Evolutionary conservation across 169 alveolate species (phyloP).

Genomic region (Plasmodium gallinaceum): DNA sequence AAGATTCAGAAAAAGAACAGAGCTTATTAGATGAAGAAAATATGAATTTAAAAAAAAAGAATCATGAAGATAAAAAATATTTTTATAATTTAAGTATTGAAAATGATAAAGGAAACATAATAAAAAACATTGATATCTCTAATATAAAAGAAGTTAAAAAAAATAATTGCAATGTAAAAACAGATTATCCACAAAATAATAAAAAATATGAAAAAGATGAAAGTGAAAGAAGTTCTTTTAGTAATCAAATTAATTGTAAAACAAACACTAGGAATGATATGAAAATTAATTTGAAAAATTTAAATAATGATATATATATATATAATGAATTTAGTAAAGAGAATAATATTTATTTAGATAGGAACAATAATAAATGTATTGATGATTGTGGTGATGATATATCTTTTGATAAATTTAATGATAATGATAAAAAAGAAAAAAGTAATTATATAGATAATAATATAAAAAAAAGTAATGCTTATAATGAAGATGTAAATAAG

Average conservation of each 20-base stretch:
- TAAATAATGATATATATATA: not conserved
- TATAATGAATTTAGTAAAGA: not conserved
- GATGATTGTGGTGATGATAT: not conserved
- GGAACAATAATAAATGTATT: not conserved
- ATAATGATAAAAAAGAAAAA: not conserved
- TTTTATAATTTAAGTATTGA: not conserved
- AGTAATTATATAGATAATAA: not conserved
- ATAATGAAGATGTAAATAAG: not conserved
- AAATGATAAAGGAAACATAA: not conserved
- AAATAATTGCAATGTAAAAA: not conserved
- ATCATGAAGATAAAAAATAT: no score
- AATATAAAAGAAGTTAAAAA: not conserved
- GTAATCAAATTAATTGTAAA: not conserved
- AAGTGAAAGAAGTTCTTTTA: not conserved
- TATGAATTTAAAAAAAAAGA: not conserved
- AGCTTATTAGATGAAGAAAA: not conserved
- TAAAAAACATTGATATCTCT: not conserved
- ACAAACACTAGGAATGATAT: not conserved
- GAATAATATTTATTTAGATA: not conserved
- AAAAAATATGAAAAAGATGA: not conserved
- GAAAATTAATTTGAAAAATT: not conserved
- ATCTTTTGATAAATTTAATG: not conserved
- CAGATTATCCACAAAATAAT: not conserved
- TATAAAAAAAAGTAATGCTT: not conserved
- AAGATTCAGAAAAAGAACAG: not conserved